Conservation (phyloP, 768 basidiomycete species). For the Lentinula sp. region DNA sequence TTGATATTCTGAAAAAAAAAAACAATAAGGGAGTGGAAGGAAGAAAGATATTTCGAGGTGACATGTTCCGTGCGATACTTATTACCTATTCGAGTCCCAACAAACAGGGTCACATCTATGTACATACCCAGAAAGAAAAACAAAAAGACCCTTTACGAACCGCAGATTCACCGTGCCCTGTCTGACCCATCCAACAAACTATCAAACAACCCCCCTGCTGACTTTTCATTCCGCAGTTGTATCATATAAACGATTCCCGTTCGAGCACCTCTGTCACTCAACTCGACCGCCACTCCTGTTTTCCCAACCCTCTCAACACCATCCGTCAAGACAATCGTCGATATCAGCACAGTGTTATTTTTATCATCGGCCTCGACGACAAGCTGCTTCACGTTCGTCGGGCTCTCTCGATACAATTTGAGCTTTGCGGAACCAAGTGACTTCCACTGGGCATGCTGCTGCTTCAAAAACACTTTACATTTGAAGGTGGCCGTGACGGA, state of each 20-base stretch:
- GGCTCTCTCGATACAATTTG: constrained; percentile 79
- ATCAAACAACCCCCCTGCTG: constrained; percentile 81
- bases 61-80: neutral
- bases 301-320: constrained; percentile 99
- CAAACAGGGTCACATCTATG: constrained; percentile 6
- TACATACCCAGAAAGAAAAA: constrained; percentile 3
- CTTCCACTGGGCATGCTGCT: constrained; percentile 98
- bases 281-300: constrained; percentile 94
- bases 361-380: constrained; percentile 86
- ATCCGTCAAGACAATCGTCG: constrained; percentile 92
- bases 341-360: constrained; percentile 75
- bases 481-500: constrained; percentile 88
- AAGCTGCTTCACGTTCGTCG: constrained; percentile 91
- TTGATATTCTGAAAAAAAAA: neutral
- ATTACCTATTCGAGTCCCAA: neutral
- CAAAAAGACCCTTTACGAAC: constrained; percentile 1
- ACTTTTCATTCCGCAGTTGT: constrained; percentile 84
- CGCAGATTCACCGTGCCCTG: constrained; percentile 32
- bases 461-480: constrained; percentile 96
- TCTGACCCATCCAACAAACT: constrained; percentile 85
- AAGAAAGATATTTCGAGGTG: neutral
- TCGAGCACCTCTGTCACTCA: constrained; percentile 86
- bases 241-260: constrained; percentile 98
- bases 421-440: constrained; percentile 83
- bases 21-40: neutral